Evolutionary conservation across 306 rosid genomes (phyloP), one percentile per base, ranked within the genome.

Genomic region (Corylus americana): DNA sequence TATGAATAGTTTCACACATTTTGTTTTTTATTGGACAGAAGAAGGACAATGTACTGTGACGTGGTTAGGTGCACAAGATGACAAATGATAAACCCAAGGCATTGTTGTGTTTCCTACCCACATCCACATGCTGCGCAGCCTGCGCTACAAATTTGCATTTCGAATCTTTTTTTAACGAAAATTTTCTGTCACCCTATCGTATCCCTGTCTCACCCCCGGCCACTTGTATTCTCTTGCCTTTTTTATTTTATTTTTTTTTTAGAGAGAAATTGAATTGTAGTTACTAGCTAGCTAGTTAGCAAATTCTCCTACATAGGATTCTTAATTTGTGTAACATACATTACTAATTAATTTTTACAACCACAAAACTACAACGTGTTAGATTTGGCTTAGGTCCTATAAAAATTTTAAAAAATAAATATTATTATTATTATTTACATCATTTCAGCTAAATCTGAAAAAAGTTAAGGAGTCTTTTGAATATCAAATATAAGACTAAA

Each of bases 1-100:
- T 22, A 22, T 22, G 25, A 22, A 22, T 22, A 22, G 25, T 22
- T 0, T 22, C 25, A 0, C 25, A 22, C 25, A 1, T 11, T 64
- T 31, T 64, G 45, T 31, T 64, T 4, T n/a, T 3, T 18, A 31
- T 39, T 39, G 25, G 11, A 39, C 72, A 67, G 25, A 67, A 67
- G 49, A 13, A 63, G 22, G 45, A 6, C 45, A 42, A 29, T 68
- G 31, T 18, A 18, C 50, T 37, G 72, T 10, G 7, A 42, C 9
- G 72, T 67, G 51, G 72, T 67, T 17, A n/a, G 51, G 49, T 67
- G 53, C 51, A 68, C 72, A 3, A 68, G 27, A 68, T 68, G 72
- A 42, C 72, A 68, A 68, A 9, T 4, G 51, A 44, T 18, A 68
- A 68, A 44, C 31, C 72, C 72, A 11, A 68, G 51, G 53, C 22